phyloP scores from a whole-genome alignment of 345 rosid species.

The Cardamine resedifolia region DNA sequence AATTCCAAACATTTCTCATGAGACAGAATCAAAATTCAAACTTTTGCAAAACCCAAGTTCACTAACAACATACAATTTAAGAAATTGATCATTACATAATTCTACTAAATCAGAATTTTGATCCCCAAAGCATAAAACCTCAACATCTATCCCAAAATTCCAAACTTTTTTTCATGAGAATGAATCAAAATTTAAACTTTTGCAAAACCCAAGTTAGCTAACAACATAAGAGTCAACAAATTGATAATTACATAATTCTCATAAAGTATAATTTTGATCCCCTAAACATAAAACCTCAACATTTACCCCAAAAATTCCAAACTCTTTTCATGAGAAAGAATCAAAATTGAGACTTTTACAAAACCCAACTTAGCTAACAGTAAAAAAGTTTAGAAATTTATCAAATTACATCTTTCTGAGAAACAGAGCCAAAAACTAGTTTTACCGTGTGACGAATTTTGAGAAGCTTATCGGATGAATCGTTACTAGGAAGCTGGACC shows the following conservation, averaged over 20 bases:
- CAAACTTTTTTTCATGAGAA: not conserved
- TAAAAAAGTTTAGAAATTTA: not conserved
- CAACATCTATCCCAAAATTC: not conserved
- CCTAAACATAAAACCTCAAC: no score
- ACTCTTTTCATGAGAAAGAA: no score
- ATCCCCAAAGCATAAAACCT: not conserved
- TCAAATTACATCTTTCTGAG: not conserved
- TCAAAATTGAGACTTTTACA: no score
- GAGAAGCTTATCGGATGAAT: constrained; percentile 70
- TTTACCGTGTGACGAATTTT: constrained; percentile 85
- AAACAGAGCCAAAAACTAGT: constrained; percentile 10
- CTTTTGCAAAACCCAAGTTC: not conserved
- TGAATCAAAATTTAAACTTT: constrained; percentile 10
- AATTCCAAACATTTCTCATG: not conserved
- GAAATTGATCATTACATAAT: not conserved
- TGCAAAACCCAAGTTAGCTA: no score
- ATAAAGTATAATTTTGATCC: no score
- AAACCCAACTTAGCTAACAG: not conserved
- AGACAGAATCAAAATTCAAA: constrained; percentile 1
- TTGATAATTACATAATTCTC: no score
- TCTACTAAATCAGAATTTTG: not conserved
- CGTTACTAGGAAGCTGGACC: constrained; percentile 73
- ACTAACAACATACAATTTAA: not conserved
- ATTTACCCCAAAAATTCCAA: no score
- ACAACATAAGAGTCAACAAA: no score